Conservation (phyloP, 2,329 filamentous ascomycete species). For the Herpotrichia juniperi region DNA sequence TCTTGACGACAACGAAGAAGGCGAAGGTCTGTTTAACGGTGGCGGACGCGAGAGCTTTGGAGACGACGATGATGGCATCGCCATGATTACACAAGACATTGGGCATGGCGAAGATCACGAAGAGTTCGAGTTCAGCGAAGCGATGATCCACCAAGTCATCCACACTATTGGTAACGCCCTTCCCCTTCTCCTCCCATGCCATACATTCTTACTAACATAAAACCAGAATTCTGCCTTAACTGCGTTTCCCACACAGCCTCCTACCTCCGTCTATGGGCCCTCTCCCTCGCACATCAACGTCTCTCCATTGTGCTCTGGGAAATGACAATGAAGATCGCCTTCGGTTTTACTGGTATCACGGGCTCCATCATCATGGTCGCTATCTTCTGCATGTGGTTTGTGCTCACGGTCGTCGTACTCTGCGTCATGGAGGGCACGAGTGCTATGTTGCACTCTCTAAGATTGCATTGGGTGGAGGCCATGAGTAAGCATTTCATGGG, state of each 20-base stretch:
- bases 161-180: conserved; percentile 93
- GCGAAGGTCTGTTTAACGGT: conserved; percentile 65
- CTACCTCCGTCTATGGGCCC: conserved; percentile 96
- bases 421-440: conserved; percentile 96
- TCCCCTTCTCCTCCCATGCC: neutral
- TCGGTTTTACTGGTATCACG: conserved; percentile 67
- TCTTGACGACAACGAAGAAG: conserved; percentile 80
- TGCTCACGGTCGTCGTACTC: conserved; percentile 77
- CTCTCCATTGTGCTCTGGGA: conserved; percentile 93
- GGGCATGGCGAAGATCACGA: conserved; percentile 77
- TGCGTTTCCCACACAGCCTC: conserved; percentile 98
- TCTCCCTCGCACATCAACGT: conserved; percentile 97
- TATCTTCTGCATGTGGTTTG: conserved; percentile 89
- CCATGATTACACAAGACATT: conserved; percentile 88
- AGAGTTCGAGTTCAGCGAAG: conserved; percentile 95
- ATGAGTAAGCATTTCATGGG: conserved; percentile 98
- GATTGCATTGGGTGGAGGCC: conserved; percentile 95
- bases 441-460: conserved; percentile 90
- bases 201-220: conserved; percentile 27
- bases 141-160: conserved; percentile 99
- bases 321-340: conserved; percentile 87
- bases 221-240: conserved; percentile 97
- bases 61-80: conserved; percentile 80
- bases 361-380: conserved; percentile 83
- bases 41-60: conserved; percentile 69